phyloP scores from a whole-genome alignment of 306 rosid species.

The Prunus campanulata region DNA sequence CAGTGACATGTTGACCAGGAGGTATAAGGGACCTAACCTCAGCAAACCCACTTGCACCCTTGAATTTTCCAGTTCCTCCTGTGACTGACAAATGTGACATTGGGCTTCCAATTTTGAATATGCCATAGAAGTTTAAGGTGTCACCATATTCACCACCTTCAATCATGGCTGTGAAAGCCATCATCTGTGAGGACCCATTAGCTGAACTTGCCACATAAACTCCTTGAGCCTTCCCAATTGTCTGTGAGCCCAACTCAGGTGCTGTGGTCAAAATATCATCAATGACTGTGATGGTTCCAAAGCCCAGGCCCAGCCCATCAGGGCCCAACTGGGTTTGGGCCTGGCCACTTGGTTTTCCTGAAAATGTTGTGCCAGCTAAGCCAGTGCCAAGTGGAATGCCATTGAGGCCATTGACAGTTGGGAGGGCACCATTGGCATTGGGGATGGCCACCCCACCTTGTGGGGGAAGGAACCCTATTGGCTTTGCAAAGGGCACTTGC shows the following conservation, averaged over 20 bases:
- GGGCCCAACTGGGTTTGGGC: constrained; percentile 50
- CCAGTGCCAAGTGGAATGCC: constrained; percentile 77
- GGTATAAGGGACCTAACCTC: constrained; percentile 70
- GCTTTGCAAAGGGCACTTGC: constrained; percentile 79
- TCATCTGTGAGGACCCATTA: constrained; percentile 76
- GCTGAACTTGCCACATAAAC: constrained; percentile 89
- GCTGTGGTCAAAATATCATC: constrained; percentile 67
- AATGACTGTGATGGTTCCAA: constrained; percentile 78
- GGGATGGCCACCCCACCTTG: constrained; percentile 62
- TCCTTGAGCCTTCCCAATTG: constrained; percentile 68
- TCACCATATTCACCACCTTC: constrained; percentile 97
- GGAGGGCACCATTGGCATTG: constrained; percentile 74
- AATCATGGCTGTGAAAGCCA: constrained; percentile 75
- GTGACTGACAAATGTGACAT: constrained; percentile 64
- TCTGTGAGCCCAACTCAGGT: constrained; percentile 76
- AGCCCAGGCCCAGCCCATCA: constrained; percentile 76
- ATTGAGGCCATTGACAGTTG: constrained; percentile 63
- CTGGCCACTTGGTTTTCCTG: constrained; percentile 38
- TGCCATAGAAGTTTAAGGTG: constrained; percentile 68
- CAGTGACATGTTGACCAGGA: constrained; percentile 62
- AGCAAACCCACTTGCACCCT: constrained; percentile 71
- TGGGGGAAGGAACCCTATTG: constrained; percentile 65
- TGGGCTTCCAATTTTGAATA: constrained; percentile 73
- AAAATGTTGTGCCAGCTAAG: constrained; percentile 58
- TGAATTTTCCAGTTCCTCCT: constrained; percentile 88